Base-by-base conservation (phyloP, 306 rosid genomes). In the Cucurbita argyrosperma region DNA sequence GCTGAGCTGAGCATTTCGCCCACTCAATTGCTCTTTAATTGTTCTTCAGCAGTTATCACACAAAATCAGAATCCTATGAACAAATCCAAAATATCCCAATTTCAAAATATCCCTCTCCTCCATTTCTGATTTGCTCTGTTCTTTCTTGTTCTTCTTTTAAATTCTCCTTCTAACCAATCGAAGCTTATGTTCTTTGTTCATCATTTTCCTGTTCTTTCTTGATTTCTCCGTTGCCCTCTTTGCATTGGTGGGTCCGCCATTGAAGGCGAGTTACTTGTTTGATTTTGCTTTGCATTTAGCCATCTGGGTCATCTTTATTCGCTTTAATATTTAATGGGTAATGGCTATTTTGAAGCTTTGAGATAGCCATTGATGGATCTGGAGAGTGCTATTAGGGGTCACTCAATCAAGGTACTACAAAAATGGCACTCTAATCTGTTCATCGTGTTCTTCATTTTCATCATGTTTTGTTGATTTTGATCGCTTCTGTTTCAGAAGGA, bases 391-490 rank as follows among this genome's bases (percentile, higher is more conserved):
- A 80, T 77, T 72, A 73, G 76, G 75, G 76, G 55, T 57, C 88
- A 79, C 82, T 83, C 90, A 76, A 66, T 74, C 61, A 92, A 92
- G 98, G 98, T 90, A 83, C 77, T 60, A 7, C 78, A 55, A 53
- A 55, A 53, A 52, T 74, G 82, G 70, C 80, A 11, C 46, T 56
- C 14, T 73, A 54, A 21, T 53, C 10, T 74, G 21, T 12, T 45
- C 77, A 78, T 75, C 58, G 5, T 67, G 23, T 54, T 21, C 47
- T 55, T 70, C 13, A 62, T 18, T 40, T n/a, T 61, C 16, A 14
- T 80, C 12, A 4, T 77, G 11, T 45, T 26, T 14, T 21, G 40
- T 47, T 67, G 21, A 69, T 49, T 69, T 69, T 47, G 15, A 21
- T 70, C 26, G 10, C 15, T 68, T 46, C 56, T 52, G 76, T 77